Conservation (phyloP, 2,329 filamentous ascomycete species). For the Aspergillus candidus region DNA sequence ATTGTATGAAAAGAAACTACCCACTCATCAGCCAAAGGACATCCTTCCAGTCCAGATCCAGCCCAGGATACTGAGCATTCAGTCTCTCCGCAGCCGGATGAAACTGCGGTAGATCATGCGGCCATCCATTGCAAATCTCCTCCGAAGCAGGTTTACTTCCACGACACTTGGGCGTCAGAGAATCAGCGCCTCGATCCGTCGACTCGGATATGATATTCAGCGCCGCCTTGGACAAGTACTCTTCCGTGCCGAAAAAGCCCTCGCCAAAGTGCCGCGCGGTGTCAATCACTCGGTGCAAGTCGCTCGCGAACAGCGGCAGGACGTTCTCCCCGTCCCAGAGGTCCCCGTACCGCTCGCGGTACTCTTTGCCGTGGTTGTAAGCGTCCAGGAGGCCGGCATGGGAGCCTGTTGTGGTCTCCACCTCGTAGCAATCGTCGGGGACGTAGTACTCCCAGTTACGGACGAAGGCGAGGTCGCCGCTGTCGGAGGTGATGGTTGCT, state of each 20-base stretch:
- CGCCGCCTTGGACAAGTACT: conserved; percentile 16
- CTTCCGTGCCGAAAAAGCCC: conserved; percentile 18
- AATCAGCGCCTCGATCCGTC: conserved; percentile 15
- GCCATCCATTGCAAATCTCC: conserved; percentile 9
- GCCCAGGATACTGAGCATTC: conserved; percentile 16
- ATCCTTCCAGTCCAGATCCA: conserved; percentile 14
- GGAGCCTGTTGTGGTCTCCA: conserved; percentile 16
- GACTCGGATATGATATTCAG: conserved; percentile 20
- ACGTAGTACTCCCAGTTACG: conserved; percentile 20
- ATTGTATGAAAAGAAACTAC: not conserved
- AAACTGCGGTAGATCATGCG: conserved; percentile 9
- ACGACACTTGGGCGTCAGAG: conserved; percentile 16
- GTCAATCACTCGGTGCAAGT: conserved; percentile 16
- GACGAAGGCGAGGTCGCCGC: conserved; percentile 15
- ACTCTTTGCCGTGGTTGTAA: conserved; percentile 14
- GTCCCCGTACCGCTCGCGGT: conserved; percentile 16
- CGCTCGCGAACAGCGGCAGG: conserved; percentile 15
- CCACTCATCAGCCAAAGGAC: conserved; percentile 18
- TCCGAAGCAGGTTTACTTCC: conserved; percentile 4
- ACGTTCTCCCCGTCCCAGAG: conserved; percentile 11
- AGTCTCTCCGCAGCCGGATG: conserved; percentile 16
- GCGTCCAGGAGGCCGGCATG: conserved; percentile 14
- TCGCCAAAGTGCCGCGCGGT: conserved; percentile 19
- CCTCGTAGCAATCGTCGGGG: conserved; percentile 12
- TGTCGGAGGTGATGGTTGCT: not conserved